Base-by-base conservation (phyloP, 768 basidiomycete species). In the Lentinula edodes region DNA sequence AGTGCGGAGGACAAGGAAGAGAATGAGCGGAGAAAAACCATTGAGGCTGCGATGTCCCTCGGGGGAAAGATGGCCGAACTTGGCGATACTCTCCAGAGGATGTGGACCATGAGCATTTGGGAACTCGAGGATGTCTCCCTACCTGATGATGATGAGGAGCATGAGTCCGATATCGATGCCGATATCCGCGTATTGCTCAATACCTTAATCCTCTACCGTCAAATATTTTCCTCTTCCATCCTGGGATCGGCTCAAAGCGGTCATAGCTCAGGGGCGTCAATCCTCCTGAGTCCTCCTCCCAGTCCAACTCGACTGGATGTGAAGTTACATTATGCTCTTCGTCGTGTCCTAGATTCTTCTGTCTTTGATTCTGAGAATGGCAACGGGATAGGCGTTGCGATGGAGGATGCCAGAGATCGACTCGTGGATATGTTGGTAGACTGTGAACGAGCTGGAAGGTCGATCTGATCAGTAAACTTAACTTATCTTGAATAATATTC, bases 381-480 rank as follows among this genome's bases (percentile, higher is more conserved):
- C 78, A 59, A 76, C 71, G 53, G 35, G 8, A 59, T 81, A 77
- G 66, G 80, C 82, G 65, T 58, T n/a, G 70, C 71, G 32, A 70
- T 91, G 58, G 90, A 92, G 70, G 89, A 91, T 62, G 90, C 89
- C 52, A 78, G 86, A 61, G 91, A 92, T 71, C 74, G 79, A n/a
- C 86, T 85, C 39, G 88, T 91, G 52, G 91, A 93, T 74, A 76
- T 87, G 77, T 77, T 91, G 52, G 78, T 81, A 3, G 75, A 74
- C 58, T 64, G 69, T 34, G 75, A 61, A 61, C 66, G 68, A 39
- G 68, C 67, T 56, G 46, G 58, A 36, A 46, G 58, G 34, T 48
- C 34, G 42, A 7, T 51, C 6, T 58, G 32, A 58, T 7, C 48
- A 18, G 12, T 15, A 28, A 52, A 52, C 6, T 53, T 41, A 52